phyloP scores from a whole-genome alignment of 1,284 basidiomycete genomes.

The Heterobasidion irregulare region DNA sequence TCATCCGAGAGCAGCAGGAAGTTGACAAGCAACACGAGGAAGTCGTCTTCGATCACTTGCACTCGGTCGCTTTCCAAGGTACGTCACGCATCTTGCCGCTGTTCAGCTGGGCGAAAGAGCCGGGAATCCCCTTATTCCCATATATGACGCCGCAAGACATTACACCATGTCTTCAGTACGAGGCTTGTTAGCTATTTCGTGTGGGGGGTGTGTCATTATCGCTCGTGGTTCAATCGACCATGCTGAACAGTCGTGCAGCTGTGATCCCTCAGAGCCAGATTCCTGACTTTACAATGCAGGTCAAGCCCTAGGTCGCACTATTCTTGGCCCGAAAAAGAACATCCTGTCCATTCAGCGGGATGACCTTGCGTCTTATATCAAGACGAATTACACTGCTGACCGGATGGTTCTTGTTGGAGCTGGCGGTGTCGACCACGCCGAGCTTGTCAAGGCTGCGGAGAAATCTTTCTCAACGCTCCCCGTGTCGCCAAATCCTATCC shows the following conservation, averaged over 20 bases:
- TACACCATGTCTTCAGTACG: too few relatives aligned
- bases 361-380: slow-evolving; percentile 89
- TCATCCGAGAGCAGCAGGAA: slow-evolving; percentile 96
- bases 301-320: slow-evolving; percentile 94
- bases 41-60: slow-evolving; percentile 98
- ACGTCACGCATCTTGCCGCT: slow-evolving; percentile 15
- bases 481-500: slow-evolving; percentile 81
- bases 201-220: too few relatives aligned
- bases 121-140: too few relatives aligned
- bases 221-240: too few relatives aligned
- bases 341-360: slow-evolving; percentile 94
- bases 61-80: slow-evolving; percentile 95
- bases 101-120: too few relatives aligned
- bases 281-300: slow-evolving; percentile 31
- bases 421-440: slow-evolving; percentile 89
- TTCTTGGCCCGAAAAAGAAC: slow-evolving; percentile 94
- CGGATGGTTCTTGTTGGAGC: slow-evolving; percentile 98
- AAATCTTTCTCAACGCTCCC: slow-evolving; percentile 91
- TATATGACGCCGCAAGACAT: too few relatives aligned
- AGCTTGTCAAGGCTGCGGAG: slow-evolving; percentile 92
- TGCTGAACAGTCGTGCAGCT: not conserved
- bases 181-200: too few relatives aligned
- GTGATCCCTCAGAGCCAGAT: not conserved
- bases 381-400: slow-evolving; percentile 97
- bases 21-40: slow-evolving; percentile 98